Evolutionary conservation across 495 filamentous ascomycete species (phyloP).

Genomic region (Hyaloscypha hepaticicola): DNA sequence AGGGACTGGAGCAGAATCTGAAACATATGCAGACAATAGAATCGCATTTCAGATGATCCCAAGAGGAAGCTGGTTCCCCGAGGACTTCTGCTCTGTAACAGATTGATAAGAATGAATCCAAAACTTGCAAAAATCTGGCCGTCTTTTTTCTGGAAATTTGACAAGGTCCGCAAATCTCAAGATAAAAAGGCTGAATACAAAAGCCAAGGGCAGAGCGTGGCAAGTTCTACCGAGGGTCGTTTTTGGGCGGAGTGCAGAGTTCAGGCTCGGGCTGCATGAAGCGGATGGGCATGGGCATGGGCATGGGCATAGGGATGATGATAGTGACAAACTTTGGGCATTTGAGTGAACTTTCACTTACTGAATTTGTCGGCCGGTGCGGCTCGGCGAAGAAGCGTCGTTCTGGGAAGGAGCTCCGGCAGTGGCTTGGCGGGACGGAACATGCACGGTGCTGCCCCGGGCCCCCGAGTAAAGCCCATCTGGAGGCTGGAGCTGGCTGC

Average conservation of each 20-base stretch:
- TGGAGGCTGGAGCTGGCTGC: not conserved
- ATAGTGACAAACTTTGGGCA: not conserved
- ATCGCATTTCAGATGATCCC: not conserved
- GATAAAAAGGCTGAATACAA: not conserved
- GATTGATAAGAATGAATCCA: not conserved
- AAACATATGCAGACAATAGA: not conserved
- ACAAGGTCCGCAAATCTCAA: not conserved
- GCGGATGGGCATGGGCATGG: too few species aligned
- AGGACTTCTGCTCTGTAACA: not conserved
- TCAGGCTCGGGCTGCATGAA: too few species aligned
- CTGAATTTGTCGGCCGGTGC: too few species aligned
- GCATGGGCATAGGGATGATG: too few species aligned
- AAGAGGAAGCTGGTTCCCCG: not conserved
- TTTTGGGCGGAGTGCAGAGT: not conserved
- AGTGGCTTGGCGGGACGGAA: not conserved
- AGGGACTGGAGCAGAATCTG: not conserved
- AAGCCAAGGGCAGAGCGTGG: not conserved
- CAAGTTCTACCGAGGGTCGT: not conserved
- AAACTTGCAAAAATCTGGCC: not conserved
- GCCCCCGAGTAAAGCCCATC: conserved; percentile 1
- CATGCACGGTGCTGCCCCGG: not conserved
- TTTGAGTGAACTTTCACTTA: too few species aligned
- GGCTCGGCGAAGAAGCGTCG: not conserved
- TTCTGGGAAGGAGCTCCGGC: not conserved
- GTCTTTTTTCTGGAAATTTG: not conserved